Percentiles rank a stretch among this genome's conserved stretches.
Evolutionary conservation across 805 yeast genomes (phyloP).

Genomic region (Saccharomycopsis sp.): DNA sequence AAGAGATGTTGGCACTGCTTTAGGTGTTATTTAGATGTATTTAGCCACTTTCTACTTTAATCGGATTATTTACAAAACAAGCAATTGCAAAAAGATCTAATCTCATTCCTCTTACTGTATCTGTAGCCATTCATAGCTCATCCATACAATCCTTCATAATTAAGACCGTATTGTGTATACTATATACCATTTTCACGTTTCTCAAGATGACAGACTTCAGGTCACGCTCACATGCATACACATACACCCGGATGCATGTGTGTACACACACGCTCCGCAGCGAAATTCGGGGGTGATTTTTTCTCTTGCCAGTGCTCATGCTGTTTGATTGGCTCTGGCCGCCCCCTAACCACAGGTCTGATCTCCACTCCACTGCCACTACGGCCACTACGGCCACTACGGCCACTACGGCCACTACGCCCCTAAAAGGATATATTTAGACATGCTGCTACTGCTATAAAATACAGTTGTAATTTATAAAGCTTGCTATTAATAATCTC

Average conservation of each 20-base stretch:
- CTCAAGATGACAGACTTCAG: not conserved
- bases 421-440: not conserved
- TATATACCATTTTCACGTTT: not conserved
- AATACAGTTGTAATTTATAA: not conserved
- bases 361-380: no score
- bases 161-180: not conserved
- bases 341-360: no score
- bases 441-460: not conserved
- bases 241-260: not conserved
- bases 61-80: no score
- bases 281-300: not conserved
- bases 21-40: no score
- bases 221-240: not conserved
- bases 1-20: no score
- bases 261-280: not conserved
- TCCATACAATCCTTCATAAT: no score
- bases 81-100: no score
- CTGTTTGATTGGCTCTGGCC: not conserved
- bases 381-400: no score
- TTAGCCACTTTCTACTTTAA: no score
- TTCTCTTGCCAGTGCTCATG: not conserved
- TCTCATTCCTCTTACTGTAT: no score
- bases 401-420: no score
- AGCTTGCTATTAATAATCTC: not conserved
- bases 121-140: no score